Percentiles rank a stretch among this genome's conserved stretches.
Conservation (phyloP, 768 basidiomycete species). For the Pisolithus sp. region DNA sequence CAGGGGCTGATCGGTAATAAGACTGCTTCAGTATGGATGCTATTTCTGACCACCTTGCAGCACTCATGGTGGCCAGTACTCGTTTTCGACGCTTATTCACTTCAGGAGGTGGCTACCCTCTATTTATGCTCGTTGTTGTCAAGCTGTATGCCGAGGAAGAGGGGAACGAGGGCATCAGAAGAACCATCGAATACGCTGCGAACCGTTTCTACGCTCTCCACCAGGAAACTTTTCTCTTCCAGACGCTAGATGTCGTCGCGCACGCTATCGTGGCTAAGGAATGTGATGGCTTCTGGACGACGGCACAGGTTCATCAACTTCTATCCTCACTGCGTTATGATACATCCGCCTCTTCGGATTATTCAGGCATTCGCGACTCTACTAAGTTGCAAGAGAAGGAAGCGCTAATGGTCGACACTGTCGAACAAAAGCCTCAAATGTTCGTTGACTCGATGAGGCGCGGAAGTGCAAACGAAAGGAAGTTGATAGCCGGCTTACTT, state of each 20-base stretch:
- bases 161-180: slow-evolving; percentile 48
- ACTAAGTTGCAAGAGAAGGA: slow-evolving; percentile 65
- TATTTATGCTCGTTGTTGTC: slow-evolving; percentile 69
- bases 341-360: slow-evolving; percentile 41
- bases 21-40: neutral
- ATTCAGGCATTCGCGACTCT: slow-evolving; percentile 59
- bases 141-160: slow-evolving; percentile 65
- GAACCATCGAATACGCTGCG: slow-evolving; percentile 65
- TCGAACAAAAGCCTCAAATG: slow-evolving; percentile 68
- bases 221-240: slow-evolving; percentile 67
- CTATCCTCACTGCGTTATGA: slow-evolving; percentile 50
- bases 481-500: slow-evolving; percentile 42
- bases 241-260: slow-evolving; percentile 58
- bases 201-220: slow-evolving; percentile 72
- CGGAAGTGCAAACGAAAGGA: slow-evolving; percentile 34
- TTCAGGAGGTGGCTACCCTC: slow-evolving; percentile 61
- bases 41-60: slow-evolving; percentile 30
- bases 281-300: slow-evolving; percentile 46
- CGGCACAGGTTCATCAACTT: slow-evolving; percentile 49
- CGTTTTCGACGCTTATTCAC: slow-evolving; percentile 73
- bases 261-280: slow-evolving; percentile 46
- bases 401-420: slow-evolving; percentile 59
- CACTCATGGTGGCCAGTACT: slow-evolving; percentile 68
- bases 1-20: slow-evolving; percentile 64
- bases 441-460: slow-evolving; percentile 52